Evolutionary conservation across 352 stramenopile species (phyloP), one percentile per base, ranked within the genome.

Genomic region (Thalassiosira hispida): DNA sequence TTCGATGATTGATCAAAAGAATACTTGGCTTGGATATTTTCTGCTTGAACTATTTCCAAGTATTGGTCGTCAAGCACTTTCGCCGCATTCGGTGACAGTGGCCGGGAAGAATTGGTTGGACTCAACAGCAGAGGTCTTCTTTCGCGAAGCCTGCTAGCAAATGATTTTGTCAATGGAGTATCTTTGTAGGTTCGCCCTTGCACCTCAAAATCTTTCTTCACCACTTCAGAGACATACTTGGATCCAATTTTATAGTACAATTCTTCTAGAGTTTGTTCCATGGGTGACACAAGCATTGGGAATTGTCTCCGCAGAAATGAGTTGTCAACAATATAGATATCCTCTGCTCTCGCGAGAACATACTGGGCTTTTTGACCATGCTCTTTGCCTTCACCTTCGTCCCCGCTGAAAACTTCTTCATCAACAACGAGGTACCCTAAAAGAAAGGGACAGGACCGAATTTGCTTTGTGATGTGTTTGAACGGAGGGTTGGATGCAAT

Each of bases 271-370:
- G 87, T 79, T 16, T 64, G 52, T 44, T 72, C 70, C 46, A 73
- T 66, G 9, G 88, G 88, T 5, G 78, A 83, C 25, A 81, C 60
- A 22, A 90, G 65, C 33, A 91, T 85, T 11, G 77, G 75, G 71
- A 93, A 93, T 82, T 91, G 88, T 47, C 88, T 68, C 42, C 83
- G 78, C 40, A 93, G 85, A 68, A 93, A 91, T 0, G 80, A 85
- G 68, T 93, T 93, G 66, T 93, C 88, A 25, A 93, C 85, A 33
- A 93, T 85, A 57, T 84, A 89, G 42, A 93, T 91, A 62, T 91
- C 85, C 1, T 83, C 64, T 1, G 88, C 88, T 70, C 79, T 85
- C 9, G 78, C 77, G 40, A 93, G 73, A 53, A 89, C 27, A 68
- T 73, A 89, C 23, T 78, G 73, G n/a, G 63, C 65, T 23, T 79